These are phyloP conservation scores for Juglanconis oblonga DNA, from an alignment of 2,329 filamentous ascomycete genomes.

Conservation along the genomic window DNA sequence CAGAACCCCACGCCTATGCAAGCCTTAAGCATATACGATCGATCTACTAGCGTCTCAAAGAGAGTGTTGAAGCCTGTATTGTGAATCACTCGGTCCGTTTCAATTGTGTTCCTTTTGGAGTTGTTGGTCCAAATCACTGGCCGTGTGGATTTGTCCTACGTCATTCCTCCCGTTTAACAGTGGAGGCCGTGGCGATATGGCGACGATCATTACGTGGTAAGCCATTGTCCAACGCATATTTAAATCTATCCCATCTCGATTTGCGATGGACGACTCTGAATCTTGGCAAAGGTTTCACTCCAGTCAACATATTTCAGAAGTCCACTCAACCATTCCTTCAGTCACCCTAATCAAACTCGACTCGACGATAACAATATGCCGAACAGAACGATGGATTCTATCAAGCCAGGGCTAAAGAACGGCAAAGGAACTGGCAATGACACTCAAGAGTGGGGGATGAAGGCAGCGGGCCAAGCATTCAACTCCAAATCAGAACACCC, in stretches of 20 bases:
- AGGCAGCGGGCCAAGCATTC: neutral
- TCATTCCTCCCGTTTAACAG: neutral
- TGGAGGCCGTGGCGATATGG: neutral
- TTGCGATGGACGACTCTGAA: neutral
- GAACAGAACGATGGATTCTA: neutral
- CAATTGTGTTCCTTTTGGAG: neutral
- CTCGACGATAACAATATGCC: neutral
- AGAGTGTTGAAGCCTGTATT: too few species aligned
- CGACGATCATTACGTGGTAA: slow-evolving; percentile 12
- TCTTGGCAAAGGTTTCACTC: too few species aligned
- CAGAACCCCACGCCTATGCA: too few species aligned
- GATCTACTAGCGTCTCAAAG: neutral
- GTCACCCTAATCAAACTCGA: too few species aligned
- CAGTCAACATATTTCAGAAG: too few species aligned
- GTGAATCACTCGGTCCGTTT: neutral
- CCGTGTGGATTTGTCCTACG: neutral
- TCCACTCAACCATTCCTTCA: too few species aligned
- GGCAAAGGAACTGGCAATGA: neutral
- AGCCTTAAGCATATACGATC: neutral
- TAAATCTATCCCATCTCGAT: neutral
- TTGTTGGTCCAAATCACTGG: neutral
- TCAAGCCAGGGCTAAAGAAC: neutral
- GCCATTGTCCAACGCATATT: neutral
- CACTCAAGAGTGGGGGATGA: neutral
- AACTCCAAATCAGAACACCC: neutral